These are phyloP conservation scores for Linum trigynum DNA, from an alignment of 345 rosid species.

Conservation along the genomic window DNA sequence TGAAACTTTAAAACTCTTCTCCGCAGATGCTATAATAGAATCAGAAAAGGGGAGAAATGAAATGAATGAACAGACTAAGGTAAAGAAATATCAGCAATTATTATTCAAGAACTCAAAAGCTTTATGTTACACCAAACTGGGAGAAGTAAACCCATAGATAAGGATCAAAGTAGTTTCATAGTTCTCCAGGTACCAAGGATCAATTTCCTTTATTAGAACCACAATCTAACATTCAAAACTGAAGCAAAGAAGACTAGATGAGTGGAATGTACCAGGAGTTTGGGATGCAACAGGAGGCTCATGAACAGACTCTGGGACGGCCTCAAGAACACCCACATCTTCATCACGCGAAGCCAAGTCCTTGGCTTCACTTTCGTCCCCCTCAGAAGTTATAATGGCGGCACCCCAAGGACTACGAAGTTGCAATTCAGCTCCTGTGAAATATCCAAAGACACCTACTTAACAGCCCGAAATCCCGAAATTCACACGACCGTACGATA, in stretches of 20 bases:
- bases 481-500: neutral
- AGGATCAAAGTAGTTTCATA: neutral
- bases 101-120: neutral
- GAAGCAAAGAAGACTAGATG: neutral
- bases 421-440: constrained; percentile 41
- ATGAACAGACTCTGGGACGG: constrained; percentile 14
- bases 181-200: neutral
- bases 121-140: no score
- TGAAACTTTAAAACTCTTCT: constrained; percentile 27
- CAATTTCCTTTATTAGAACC: neutral
- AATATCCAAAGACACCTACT: neutral
- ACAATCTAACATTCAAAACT: no score
- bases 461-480: neutral
- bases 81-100: neutral
- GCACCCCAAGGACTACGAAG: constrained; percentile 24
- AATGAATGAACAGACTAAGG: neutral
- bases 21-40: constrained; percentile 16
- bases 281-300: constrained; percentile 19
- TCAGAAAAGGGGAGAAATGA: neutral
- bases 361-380: constrained; percentile 11
- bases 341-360: constrained; percentile 23
- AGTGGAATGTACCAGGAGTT: constrained; percentile 23
- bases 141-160: neutral
- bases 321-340: constrained; percentile 21
- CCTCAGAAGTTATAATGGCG: constrained; percentile 15